Evolutionary conservation across 2,329 filamentous ascomycete genomes (phyloP).

Genomic region (Cladosporium sp.): DNA sequence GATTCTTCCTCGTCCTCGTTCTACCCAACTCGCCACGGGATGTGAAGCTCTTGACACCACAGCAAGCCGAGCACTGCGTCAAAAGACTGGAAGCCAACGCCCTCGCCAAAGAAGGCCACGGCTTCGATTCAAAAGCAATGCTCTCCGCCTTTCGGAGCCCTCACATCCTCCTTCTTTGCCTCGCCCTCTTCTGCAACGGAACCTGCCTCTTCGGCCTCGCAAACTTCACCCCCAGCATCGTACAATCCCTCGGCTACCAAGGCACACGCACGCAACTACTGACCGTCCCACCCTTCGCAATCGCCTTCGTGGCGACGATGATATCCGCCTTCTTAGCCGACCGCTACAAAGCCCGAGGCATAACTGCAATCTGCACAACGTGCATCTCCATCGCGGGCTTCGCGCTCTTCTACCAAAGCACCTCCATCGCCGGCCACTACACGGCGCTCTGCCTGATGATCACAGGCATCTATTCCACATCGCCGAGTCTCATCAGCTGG

Average conservation of each 20-base stretch:
- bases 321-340: conserved; percentile 71
- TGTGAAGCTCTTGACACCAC: conserved; percentile 55
- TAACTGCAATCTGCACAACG: conserved; percentile 73
- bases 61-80: conserved; percentile 31
- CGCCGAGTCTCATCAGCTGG: conserved; percentile 85
- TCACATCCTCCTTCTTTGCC: conserved; percentile 1
- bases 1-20: conserved; percentile 46
- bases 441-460: conserved; percentile 79
- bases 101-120: conserved; percentile 27
- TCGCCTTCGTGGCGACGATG: conserved; percentile 65
- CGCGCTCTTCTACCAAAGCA: conserved; percentile 66
- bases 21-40: conserved; percentile 55
- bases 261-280: conserved; percentile 64
- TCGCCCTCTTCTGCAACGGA: conserved; percentile 6
- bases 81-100: not conserved
- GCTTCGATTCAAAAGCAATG: conserved; percentile 30
- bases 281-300: conserved; percentile 70
- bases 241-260: conserved; percentile 47
- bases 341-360: conserved; percentile 64
- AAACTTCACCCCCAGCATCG: conserved; percentile 22
- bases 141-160: conserved; percentile 28
- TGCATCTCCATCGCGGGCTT: conserved; percentile 73
- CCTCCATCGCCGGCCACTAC: conserved; percentile 66
- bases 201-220: conserved; percentile 2
- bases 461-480: conserved; percentile 81